These are phyloP conservation scores for Pezicula neosporulosa DNA, from an alignment of 2,329 filamentous ascomycete species.

Conservation along the genomic window DNA sequence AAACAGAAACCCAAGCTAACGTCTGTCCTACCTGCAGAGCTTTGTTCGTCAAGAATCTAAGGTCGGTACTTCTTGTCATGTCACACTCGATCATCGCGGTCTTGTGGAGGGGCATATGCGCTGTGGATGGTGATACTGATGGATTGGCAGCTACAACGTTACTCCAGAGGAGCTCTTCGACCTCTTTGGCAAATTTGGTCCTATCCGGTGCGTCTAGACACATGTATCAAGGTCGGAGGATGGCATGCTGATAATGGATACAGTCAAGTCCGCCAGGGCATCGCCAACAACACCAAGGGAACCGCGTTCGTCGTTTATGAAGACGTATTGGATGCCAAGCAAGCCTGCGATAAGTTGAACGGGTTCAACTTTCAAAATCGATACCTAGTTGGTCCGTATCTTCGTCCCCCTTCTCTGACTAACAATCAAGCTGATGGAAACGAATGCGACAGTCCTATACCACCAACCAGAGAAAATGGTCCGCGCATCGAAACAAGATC, in stretches of 20 bases:
- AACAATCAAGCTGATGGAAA: conserved; percentile 7
- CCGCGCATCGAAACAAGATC: conserved; percentile 80
- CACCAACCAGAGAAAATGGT: conserved; percentile 77
- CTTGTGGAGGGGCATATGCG: conserved; percentile 60
- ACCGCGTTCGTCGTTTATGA: conserved; percentile 99
- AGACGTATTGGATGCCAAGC: conserved; percentile 98
- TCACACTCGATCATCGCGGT: conserved; percentile 10
- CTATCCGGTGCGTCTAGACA: conserved; percentile 74
- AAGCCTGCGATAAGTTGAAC: conserved; percentile 98
- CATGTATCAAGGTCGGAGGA: conserved; percentile 1
- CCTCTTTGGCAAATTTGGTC: conserved; percentile 96
- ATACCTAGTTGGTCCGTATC: conserved; percentile 86
- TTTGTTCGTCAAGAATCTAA: conserved; percentile 99
- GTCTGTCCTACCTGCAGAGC: conserved; percentile 56
- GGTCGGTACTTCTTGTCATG: conserved; percentile 48
- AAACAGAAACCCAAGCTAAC: conserved; percentile 16
- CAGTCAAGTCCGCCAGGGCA: conserved; percentile 97
- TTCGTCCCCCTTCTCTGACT: conserved; percentile 1
- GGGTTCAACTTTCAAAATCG: conserved; percentile 99
- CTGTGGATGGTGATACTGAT: conserved; percentile 47
- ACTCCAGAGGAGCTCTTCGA: conserved; percentile 97
- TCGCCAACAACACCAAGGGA: conserved; percentile 95
- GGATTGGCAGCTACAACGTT: conserved; percentile 81
- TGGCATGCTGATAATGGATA: conserved; percentile 10
- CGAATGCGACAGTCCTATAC: conserved; percentile 54